Evolutionary conservation across 495 filamentous ascomycete genomes (phyloP), one percentile per base, ranked within the genome.

Genomic region (Xylaria bambusicola): DNA sequence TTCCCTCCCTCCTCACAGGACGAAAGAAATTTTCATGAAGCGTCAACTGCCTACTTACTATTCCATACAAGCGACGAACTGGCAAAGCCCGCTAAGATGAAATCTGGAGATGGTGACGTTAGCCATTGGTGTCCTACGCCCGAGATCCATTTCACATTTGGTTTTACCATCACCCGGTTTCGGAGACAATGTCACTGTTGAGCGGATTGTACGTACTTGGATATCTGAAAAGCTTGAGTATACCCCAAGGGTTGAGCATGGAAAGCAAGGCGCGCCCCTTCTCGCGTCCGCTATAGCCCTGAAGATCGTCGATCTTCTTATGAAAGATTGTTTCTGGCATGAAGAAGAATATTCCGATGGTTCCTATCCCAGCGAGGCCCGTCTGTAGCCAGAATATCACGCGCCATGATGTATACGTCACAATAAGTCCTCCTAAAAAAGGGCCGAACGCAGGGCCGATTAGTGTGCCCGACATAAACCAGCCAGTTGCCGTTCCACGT

Each of bases 361-460:
- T 73, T 10, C 81, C 84, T 10, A 78, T 56, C 6, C 81, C 86
- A 2, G 80, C 82, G 0, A 91, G 74, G 0, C 80, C 86, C 9
- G 85, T 80, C 65, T 90, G 86, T 13, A 90, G 79, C 84, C 86
- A 90, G 75, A 90, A 90, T 29, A 90, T 86, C 35, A 80, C 80
- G 27, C 87, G 72, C 88, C 88, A 91, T 6, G 82, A 80, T 15
- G 77, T 73, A 70, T 82, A 90, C 0, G 85, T 90, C 15, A 90
- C 86, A 45, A 91, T 88, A 40, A 90, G 82, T 27, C 84, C 85
- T 8, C 83, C 83, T 23, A 86, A 63, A 62, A 89, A 87, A 3
- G 88, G 88, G 8, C 88, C 88, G 17, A 90, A 71, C 20, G 87
- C 86, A 21, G 88, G 88, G 0, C 88, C 88, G 52, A 89, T 83